Percentiles rank a stretch among this genome's conserved stretches.
Evolutionary conservation across 2,329 filamentous ascomycete species (phyloP).

Genomic region (Fusarium sambucinum): DNA sequence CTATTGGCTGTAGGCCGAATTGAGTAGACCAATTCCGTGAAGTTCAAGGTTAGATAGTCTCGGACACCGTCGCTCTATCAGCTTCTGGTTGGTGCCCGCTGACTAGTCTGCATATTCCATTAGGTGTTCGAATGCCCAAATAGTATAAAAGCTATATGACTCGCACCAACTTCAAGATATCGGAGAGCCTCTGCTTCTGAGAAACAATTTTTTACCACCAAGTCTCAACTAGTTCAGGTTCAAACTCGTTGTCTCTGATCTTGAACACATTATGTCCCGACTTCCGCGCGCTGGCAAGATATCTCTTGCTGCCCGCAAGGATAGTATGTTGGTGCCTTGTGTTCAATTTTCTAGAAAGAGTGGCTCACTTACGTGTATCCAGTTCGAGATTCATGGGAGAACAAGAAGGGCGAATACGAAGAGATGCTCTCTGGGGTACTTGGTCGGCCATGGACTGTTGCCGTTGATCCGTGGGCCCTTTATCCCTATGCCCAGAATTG

Average conservation of each 20-base stretch:
- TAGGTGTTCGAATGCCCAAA: slow-evolving; percentile 13
- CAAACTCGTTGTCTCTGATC: too few species aligned
- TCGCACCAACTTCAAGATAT: background rate
- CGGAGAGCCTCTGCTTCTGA: too few species aligned
- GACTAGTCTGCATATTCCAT: slow-evolving; percentile 6
- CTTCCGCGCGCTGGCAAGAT: slow-evolving; percentile 64
- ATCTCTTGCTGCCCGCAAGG: slow-evolving; percentile 64
- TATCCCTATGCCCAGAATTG: slow-evolving; percentile 60
- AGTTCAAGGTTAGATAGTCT: slow-evolving; percentile 10
- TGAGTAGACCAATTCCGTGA: background rate
- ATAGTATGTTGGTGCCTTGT: slow-evolving; percentile 53
- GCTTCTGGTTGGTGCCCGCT: slow-evolving; percentile 6
- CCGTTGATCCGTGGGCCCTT: slow-evolving; percentile 61
- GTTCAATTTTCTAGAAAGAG: too few species aligned
- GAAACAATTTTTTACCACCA: background rate
- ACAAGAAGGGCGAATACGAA: slow-evolving; percentile 60
- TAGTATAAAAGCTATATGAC: slow-evolving; percentile 22
- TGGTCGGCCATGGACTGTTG: slow-evolving; percentile 63
- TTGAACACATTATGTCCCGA: slow-evolving; percentile 41
- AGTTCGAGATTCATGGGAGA: slow-evolving; percentile 67
- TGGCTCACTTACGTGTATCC: background rate
- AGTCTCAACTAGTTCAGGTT: too few species aligned
- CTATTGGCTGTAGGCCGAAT: background rate
- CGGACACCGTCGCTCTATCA: background rate
- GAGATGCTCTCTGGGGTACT: slow-evolving; percentile 59